Evolutionary conservation across 1,139 yeast genomes (phyloP).

Genomic region (Citeromyces hawaiiensis): DNA sequence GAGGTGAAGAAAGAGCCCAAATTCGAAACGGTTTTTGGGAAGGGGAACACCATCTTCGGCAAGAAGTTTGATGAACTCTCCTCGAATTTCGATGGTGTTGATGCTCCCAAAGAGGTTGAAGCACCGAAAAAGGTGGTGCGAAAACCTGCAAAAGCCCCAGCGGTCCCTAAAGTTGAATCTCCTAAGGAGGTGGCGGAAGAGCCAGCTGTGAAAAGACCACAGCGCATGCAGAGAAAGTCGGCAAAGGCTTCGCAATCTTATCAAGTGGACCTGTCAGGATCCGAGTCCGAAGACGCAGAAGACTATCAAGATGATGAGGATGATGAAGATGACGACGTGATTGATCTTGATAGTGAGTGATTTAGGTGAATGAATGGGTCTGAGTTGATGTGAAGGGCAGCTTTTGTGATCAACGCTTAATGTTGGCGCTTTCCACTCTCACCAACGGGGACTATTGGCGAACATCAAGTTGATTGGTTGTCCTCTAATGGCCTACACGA

Average conservation of each 20-base stretch:
- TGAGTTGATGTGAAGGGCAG: too few species aligned
- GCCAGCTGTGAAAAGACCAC: not conserved
- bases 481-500: too few species aligned
- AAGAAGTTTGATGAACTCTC: not conserved
- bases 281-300: conserved; percentile 1
- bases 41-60: conserved; percentile 5
- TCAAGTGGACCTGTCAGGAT: not conserved
- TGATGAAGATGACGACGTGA: conserved; percentile 3
- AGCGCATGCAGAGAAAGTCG: not conserved
- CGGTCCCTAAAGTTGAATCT: too few species aligned
- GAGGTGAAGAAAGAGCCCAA: conserved; percentile 5
- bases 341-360: not conserved
- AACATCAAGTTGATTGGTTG: too few species aligned
- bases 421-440: too few species aligned
- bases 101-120: not conserved
- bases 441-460: too few species aligned
- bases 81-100: not conserved
- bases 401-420: too few species aligned
- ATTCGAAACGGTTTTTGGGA: conserved; percentile 13
- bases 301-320: conserved; percentile 4
- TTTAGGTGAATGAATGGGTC: too few species aligned
- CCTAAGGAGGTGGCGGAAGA: not conserved
- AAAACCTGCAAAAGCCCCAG: too few species aligned
- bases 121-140: too few species aligned
- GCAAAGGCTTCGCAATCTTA: not conserved